Evolutionary conservation across 768 basidiomycete species (phyloP).

Genomic region (Mycena maculata): DNA sequence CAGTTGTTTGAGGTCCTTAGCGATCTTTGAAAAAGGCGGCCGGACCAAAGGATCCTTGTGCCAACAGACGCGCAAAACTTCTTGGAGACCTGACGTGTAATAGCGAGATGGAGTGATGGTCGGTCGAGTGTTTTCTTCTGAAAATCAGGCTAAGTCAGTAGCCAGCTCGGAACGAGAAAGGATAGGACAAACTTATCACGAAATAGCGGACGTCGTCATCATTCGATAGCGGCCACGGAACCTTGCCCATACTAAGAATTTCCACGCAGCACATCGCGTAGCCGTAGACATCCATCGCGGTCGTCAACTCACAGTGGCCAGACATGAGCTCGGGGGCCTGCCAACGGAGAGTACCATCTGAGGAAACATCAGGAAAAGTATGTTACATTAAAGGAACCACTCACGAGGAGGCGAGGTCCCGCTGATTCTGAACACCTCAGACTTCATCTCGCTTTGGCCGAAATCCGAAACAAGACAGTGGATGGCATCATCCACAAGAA

Average conservation of each 20-base stretch:
- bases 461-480: constrained; percentile 69
- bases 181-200: constrained; percentile 57
- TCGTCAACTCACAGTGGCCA: constrained; percentile 59
- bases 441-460: constrained; percentile 66
- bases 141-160: constrained; percentile 27
- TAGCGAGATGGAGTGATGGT: constrained; percentile 54
- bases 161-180: neutral
- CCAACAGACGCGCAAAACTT: constrained; percentile 70
- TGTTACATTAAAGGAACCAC: constrained; percentile 32
- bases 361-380: neutral
- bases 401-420: constrained; percentile 44
- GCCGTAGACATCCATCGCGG: constrained; percentile 74
- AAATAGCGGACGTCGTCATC: constrained; percentile 63
- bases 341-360: constrained; percentile 63
- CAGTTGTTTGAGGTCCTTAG: constrained; percentile 57
- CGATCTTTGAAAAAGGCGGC: constrained; percentile 63
- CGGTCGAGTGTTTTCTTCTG: constrained; percentile 66
- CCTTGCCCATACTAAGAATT: constrained; percentile 68
- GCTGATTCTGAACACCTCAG: constrained; percentile 58
- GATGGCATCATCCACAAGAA: constrained; percentile 49
- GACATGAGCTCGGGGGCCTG: constrained; percentile 75
- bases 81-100: constrained; percentile 48
- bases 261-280: constrained; percentile 76
- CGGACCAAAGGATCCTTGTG: constrained; percentile 60
- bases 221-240: constrained; percentile 66